These are phyloP conservation scores for button mushroom (Agaricus bisporus) DNA, from an alignment of 768 basidiomycete genomes.

Conservation along the genomic window DNA sequence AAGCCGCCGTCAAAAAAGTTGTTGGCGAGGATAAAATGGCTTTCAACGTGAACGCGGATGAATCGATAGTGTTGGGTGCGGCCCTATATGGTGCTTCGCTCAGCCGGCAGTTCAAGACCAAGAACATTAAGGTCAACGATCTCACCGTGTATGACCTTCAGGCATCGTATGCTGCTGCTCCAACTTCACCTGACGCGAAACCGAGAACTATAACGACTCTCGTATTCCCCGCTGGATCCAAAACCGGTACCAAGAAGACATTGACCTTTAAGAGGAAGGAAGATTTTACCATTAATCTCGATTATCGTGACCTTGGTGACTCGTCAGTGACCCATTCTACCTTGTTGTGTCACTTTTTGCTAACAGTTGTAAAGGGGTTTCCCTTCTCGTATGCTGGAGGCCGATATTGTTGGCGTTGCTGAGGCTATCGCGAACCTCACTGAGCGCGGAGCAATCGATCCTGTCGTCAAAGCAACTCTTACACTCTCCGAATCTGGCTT, in stretches of 20 bases:
- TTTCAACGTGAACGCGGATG: slow-evolving; percentile 94
- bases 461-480: slow-evolving; percentile 82
- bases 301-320: slow-evolving; percentile 62
- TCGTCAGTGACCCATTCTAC: slow-evolving; percentile 38
- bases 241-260: slow-evolving; percentile 77
- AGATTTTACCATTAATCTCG: slow-evolving; percentile 74
- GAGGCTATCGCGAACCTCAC: slow-evolving; percentile 82
- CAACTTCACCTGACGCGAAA: slow-evolving; percentile 38
- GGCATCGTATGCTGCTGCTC: slow-evolving; percentile 67
- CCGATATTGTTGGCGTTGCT: slow-evolving; percentile 63
- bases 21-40: slow-evolving; percentile 90
- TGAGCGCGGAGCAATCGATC: slow-evolving; percentile 71
- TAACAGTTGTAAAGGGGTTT: slow-evolving; percentile 42
- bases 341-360: neutral
- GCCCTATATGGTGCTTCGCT: slow-evolving; percentile 88
- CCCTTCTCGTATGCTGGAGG: slow-evolving; percentile 69
- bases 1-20: slow-evolving; percentile 66
- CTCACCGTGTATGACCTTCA: slow-evolving; percentile 69
- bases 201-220: slow-evolving; percentile 68
- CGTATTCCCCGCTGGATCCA: slow-evolving; percentile 75
- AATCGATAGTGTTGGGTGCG: slow-evolving; percentile 90
- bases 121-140: slow-evolving; percentile 84
- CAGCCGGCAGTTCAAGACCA: slow-evolving; percentile 91
- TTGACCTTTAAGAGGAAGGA: slow-evolving; percentile 80
- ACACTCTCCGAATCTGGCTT: slow-evolving; percentile 85